Evolutionary conservation across 2,329 filamentous ascomycete species (phyloP).

Genomic region (Macroventuria anomochaeta): DNA sequence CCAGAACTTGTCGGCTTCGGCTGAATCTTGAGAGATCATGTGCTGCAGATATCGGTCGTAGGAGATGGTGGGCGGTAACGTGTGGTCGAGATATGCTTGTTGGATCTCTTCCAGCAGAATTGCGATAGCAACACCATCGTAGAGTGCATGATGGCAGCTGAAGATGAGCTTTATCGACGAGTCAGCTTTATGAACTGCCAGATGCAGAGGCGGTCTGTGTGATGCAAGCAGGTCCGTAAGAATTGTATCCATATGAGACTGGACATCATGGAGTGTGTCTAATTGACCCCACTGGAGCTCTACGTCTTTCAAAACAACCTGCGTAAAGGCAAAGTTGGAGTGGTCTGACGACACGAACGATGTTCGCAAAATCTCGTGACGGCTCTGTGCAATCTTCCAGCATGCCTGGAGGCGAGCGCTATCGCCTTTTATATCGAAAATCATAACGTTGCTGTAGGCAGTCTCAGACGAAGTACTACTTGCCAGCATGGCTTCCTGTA

Average conservation of each 20-base stretch:
- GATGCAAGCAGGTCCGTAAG: conserved; percentile 57
- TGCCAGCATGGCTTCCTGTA: conserved; percentile 88
- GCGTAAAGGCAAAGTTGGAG: conserved; percentile 68
- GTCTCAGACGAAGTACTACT: conserved; percentile 54
- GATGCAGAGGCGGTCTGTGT: conserved; percentile 45
- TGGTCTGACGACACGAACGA: conserved; percentile 73
- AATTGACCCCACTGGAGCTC: conserved; percentile 51
- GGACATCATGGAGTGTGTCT: conserved; percentile 31
- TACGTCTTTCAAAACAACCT: conserved; percentile 64
- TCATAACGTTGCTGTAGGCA: conserved; percentile 75
- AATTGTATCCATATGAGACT: conserved; percentile 52
- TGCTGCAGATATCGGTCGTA: conserved; percentile 70
- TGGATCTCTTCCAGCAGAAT: conserved; percentile 75
- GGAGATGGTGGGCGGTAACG: conserved; percentile 58
- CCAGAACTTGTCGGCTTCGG: conserved; percentile 71
- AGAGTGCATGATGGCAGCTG: conserved; percentile 79
- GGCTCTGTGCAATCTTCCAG: conserved; percentile 67
- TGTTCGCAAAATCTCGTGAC: conserved; percentile 81
- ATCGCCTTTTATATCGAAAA: conserved; percentile 65
- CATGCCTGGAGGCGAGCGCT: conserved; percentile 59
- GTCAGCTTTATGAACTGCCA: conserved; percentile 35
- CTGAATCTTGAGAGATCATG: conserved; percentile 59
- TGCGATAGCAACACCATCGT: conserved; percentile 81
- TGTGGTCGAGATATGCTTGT: conserved; percentile 56
- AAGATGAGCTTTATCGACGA: conserved; percentile 52